These are phyloP conservation scores for Amaranthus hypochondriacus DNA, from an alignment of 148 eudicot species.

Conservation along the genomic window DNA sequence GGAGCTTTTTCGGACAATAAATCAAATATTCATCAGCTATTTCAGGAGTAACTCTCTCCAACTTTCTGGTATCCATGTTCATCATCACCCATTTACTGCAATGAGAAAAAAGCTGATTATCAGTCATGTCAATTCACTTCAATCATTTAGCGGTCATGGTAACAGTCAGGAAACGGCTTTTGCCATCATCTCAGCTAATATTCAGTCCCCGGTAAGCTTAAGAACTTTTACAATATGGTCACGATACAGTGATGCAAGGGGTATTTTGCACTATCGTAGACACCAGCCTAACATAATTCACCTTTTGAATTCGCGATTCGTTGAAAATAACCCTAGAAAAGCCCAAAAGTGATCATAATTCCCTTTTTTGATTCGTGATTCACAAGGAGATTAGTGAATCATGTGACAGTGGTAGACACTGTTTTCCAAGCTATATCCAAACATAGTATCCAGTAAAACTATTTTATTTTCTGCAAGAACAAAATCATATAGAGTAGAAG, in stretches of 20 bases:
- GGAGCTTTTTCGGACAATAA: slow-evolving; percentile 57
- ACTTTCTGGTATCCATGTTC: slow-evolving; percentile 87
- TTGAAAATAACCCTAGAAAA: too few relatives aligned
- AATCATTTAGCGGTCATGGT: too few relatives aligned
- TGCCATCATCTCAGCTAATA: too few relatives aligned
- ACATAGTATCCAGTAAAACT: neutral
- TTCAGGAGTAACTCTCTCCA: slow-evolving; percentile 73
- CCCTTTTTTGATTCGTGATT: neutral
- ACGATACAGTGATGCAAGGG: too few relatives aligned
- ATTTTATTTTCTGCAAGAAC: neutral
- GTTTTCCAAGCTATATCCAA: neutral
- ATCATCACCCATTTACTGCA: slow-evolving; percentile 98
- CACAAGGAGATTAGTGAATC: too few relatives aligned
- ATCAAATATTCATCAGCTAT: slow-evolving; percentile 62
- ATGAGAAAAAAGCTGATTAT: slow-evolving; percentile 13
- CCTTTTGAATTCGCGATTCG: too few relatives aligned
- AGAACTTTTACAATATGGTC: too few relatives aligned
- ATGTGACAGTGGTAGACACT: neutral
- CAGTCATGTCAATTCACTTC: neutral
- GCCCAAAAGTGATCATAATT: neutral
- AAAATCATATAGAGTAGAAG: neutral
- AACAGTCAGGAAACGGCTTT: too few relatives aligned
- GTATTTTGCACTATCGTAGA: too few relatives aligned
- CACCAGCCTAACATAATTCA: too few relatives aligned
- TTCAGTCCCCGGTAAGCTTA: too few relatives aligned